Conservation (phyloP, 306 rosid genomes). For the Prunus salicina region DNA sequence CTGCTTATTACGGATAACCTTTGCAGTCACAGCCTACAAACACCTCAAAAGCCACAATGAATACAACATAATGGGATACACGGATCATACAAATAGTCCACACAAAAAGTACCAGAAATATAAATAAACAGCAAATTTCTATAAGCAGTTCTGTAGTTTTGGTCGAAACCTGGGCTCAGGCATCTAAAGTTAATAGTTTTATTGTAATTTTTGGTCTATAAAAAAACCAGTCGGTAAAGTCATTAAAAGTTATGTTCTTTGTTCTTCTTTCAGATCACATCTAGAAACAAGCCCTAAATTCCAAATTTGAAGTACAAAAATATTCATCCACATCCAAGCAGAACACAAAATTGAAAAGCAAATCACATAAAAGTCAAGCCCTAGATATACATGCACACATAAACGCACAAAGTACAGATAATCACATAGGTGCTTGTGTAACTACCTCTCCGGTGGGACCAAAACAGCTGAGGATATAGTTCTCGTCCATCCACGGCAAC, state of each 20-base stretch:
- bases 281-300: neutral
- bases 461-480: constrained; percentile 42
- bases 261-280: neutral
- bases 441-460: constrained; percentile 53
- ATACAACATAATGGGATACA: neutral
- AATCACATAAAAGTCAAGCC: neutral
- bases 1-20: constrained; percentile 60
- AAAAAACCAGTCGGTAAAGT: neutral
- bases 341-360: neutral
- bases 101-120: neutral
- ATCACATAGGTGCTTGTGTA: too few relatives aligned
- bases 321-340: neutral
- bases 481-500: constrained; percentile 70
- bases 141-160: neutral
- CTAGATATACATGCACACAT: neutral
- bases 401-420: neutral
- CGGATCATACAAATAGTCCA: neutral
- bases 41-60: neutral
- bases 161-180: neutral
- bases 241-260: neutral
- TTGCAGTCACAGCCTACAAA: constrained; percentile 40
- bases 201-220: neutral
- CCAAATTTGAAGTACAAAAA: neutral
- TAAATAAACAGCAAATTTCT: neutral
- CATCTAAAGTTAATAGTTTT: neutral